A percentile compares a stretch with the other conserved stretches of the same genome.
phyloP scores from a whole-genome alignment of 106 monocot genomes.

The Ottelia alismoides region DNA sequence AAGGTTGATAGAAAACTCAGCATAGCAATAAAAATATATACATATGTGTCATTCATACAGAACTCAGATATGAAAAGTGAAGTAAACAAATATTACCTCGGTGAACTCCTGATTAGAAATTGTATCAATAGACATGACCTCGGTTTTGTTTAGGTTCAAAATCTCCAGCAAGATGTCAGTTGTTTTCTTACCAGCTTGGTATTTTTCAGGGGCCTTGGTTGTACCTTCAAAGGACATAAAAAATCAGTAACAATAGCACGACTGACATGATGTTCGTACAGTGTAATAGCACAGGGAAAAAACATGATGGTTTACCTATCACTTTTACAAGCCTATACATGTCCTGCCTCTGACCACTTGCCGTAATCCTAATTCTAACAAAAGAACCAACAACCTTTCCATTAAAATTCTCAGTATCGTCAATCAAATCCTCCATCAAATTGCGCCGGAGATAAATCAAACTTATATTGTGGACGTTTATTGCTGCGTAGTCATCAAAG shows the following conservation, averaged over 20 bases:
- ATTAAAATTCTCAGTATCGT: slow-evolving; percentile 48
- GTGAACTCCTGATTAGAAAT: slow-evolving; percentile 99
- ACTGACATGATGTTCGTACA: too few relatives aligned
- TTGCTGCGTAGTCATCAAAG: slow-evolving; percentile 84
- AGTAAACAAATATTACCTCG: too few relatives aligned
- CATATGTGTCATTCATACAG: too few relatives aligned
- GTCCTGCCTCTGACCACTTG: slow-evolving; percentile 52
- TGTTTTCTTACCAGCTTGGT: slow-evolving; percentile 78
- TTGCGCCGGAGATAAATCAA: slow-evolving; percentile 71
- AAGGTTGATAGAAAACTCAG: too few relatives aligned
- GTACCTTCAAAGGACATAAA: slow-evolving; percentile 35
- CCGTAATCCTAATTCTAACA: slow-evolving; percentile 92
- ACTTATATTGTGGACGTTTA: slow-evolving; percentile 80
- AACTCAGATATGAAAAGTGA: too few relatives aligned
- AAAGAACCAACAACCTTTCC: slow-evolving; percentile 83
- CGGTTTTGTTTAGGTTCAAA: slow-evolving; percentile 81
- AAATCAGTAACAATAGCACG: background rate
- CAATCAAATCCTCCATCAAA: slow-evolving; percentile 82
- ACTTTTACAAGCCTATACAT: slow-evolving; percentile 86
- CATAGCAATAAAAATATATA: too few relatives aligned
- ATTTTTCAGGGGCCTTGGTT: slow-evolving; percentile 45
- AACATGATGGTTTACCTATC: slow-evolving; percentile 34
- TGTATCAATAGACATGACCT: slow-evolving; percentile 53
- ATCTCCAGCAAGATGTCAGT: slow-evolving; percentile 79
- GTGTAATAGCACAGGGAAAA: too few relatives aligned